Base-by-base conservation (phyloP, 768 basidiomycete species). In the Auricularia sp. region DNA sequence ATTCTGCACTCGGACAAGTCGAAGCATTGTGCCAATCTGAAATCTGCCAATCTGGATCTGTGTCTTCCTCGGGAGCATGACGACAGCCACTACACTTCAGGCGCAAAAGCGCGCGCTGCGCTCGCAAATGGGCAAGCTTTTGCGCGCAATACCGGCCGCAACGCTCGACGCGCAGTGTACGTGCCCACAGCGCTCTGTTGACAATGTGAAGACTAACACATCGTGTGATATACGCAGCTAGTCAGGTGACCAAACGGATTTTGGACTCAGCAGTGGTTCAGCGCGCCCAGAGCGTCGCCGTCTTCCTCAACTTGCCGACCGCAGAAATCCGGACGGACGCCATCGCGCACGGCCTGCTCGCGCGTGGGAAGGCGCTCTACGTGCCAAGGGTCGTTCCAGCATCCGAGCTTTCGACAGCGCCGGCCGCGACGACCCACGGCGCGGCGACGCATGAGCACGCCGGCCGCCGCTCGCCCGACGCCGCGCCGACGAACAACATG, bases 251-350 rank as follows among this genome's bases (percentile, higher is more conserved):
- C 7, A 7, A 42, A 42, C 13, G 7, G 13, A 42, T 42, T 14
- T 14, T 42, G 36, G 71, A 80, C 0, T 73, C 85, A 18, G 77
- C 85, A 1, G 77, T 78, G 8, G 87, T 90, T 69, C 73, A 78
- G 42, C 70, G 70, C 45, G 80, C 79, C 62, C 79, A 73, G 62
- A 77, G 77, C 3, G 72, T 91, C 36, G 85, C 88, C 76, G 92
- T 90, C 73, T 92, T 88, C 72, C 77, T 92, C 51, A 91, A 84
- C 74, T 91, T 92, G 90, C 88, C 88, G 11, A 72, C 80, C 1
- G 87, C 81, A 3, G 90, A 92, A 69, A 78, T 85, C 33, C 80
- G 86, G 69, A 92, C 90, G 0, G 70, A 78, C 3, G 70, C 71
- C 0, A 67, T 92, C 42, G 78, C 83, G 11, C 72, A 79, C 11